phyloP scores from a whole-genome alignment of 148 eudicot species.

The Pouteria glomerata region DNA sequence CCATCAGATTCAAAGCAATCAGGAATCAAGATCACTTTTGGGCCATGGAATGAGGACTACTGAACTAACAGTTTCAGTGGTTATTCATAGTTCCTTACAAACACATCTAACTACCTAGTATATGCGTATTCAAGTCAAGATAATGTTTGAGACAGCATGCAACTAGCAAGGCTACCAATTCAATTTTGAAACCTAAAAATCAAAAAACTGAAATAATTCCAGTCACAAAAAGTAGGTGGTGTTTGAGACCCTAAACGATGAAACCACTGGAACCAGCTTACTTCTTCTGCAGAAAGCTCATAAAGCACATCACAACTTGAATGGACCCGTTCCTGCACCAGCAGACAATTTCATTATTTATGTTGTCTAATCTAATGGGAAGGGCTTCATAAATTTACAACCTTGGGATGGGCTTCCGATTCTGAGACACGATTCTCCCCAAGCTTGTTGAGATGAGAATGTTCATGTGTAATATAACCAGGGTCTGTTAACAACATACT shows the following conservation, averaged over 20 bases:
- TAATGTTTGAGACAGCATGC: background rate
- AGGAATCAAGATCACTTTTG: background rate
- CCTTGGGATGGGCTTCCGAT: constrained; percentile 34
- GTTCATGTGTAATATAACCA: constrained; percentile 39
- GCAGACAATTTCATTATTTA: constrained; percentile 14
- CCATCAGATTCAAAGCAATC: background rate
- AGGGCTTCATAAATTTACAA: constrained; percentile 18
- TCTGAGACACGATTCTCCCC: constrained; percentile 19
- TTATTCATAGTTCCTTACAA: background rate
- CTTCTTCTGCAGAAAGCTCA: constrained; percentile 33
- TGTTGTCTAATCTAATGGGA: constrained; percentile 5
- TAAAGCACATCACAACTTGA: constrained; percentile 12
- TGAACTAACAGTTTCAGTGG: background rate
- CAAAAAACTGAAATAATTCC: background rate
- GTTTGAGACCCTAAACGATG: background rate
- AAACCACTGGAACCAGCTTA: constrained; percentile 15
- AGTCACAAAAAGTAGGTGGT: background rate
- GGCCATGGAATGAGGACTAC: background rate
- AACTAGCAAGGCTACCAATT: background rate
- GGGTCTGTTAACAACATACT: constrained; percentile 70
- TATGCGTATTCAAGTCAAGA: background rate
- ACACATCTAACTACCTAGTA: background rate
- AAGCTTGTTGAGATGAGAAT: constrained; percentile 16
- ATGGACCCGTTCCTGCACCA: constrained; percentile 27
- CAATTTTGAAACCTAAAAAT: background rate